Conservation (phyloP, 106 monocot species). For the Dendrobium huoshanense region DNA sequence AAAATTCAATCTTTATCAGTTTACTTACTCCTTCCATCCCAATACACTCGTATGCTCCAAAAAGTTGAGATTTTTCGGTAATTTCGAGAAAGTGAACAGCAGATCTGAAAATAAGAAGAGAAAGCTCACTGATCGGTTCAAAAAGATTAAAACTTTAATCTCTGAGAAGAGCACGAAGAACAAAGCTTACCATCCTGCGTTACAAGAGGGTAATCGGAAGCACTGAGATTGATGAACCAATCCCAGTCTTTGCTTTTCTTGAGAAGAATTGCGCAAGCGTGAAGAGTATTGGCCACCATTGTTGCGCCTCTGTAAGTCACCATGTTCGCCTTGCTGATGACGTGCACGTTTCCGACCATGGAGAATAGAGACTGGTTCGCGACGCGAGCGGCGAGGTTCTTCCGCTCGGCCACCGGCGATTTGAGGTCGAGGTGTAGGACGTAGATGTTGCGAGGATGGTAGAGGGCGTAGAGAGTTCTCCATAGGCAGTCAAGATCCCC, state of each 20-base stretch:
- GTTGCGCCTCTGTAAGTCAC: conserved; percentile 59
- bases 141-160: background rate
- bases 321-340: conserved; percentile 50
- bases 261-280: conserved; percentile 56
- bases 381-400: conserved; percentile 30
- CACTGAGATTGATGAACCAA: conserved; percentile 69
- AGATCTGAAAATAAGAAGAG: conserved; percentile 35
- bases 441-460: conserved; percentile 49
- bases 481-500: conserved; percentile 48
- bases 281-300: conserved; percentile 60
- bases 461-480: conserved; percentile 42
- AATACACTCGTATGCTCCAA: conserved; percentile 60
- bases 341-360: conserved; percentile 37
- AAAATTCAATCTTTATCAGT: background rate
- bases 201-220: conserved; percentile 60
- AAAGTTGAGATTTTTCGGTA: conserved; percentile 71
- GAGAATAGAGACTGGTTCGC: conserved; percentile 23
- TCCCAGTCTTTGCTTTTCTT: conserved; percentile 43
- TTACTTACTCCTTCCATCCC: conserved; percentile 79
- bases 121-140: background rate
- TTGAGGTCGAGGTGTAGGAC: conserved; percentile 48
- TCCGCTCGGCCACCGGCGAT: conserved; percentile 29
- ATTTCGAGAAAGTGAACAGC: conserved; percentile 42
- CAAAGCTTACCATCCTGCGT: conserved; percentile 46
- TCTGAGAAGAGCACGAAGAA: background rate